Evolutionary conservation across 371 early-diverging fungal genomes (phyloP), one percentile per base, ranked within the genome.

Genomic region (Quaeritorhiza haematococci): DNA sequence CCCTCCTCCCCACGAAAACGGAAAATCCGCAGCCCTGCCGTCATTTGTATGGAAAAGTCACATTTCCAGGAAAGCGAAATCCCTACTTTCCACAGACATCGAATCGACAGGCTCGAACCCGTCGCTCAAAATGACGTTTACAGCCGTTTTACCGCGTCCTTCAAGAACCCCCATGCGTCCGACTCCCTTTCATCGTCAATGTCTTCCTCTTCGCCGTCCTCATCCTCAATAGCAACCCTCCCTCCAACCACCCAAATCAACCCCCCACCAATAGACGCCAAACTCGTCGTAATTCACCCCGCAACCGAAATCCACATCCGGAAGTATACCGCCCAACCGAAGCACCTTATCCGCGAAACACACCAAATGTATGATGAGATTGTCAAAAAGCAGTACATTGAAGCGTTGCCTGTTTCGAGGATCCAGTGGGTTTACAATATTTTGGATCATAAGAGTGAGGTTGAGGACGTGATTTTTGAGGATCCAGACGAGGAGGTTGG

Each of bases 371-470:
- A 85, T 59, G 46, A 69, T 45, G 35, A 48, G 0, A 35, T 72
- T 8, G 75, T 85, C 3, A 49, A 71, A 44, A 7, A 7, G 21
- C 86, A 88, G 0, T 89, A 80, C 58, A 87, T 91, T 28, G 71
- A 84, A 27, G 46, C 70, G 5, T 74, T 85, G 21, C 86, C 88
- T 1, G 43, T 64, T 7, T 76, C 73, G 19, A 74, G 88, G 32
- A 80, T 78, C 29, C 80, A 85, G 58, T 91, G 92, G 92, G 87
- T 91, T 1, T 61, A 84, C 43, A 91, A 91, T 57, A 90, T 90
- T 13, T 69, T 91, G 46, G 56, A 84, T 1, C 84, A 85, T 3
- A 64, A 64, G 21, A 76, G 77, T 17, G 92, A 91, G 53, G 62
- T 73, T 10, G 89, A 89, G 33, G 79, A 78, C 41, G 64, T 91